A percentile compares a stretch with the other conserved stretches of the same genome.
phyloP scores from a whole-genome alignment of 2,329 filamentous ascomycete genomes.

The Daldinia eschscholtzii region DNA sequence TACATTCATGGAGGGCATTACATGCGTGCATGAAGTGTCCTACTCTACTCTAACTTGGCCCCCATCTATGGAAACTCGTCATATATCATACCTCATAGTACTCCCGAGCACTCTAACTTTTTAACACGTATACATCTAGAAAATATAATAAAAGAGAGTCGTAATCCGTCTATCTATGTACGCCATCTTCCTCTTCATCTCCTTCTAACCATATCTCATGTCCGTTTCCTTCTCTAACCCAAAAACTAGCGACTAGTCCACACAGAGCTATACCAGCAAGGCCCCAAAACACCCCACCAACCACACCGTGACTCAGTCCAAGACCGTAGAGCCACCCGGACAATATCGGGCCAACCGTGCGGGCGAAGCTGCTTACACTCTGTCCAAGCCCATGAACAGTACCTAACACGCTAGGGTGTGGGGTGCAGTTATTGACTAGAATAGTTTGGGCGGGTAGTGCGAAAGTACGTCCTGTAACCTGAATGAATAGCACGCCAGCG shows the following conservation, averaged over 20 bases:
- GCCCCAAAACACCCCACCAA: slow-evolving; percentile 71
- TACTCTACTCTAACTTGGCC: slow-evolving; percentile 1
- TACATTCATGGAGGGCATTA: too few species aligned
- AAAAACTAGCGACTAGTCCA: slow-evolving; percentile 64
- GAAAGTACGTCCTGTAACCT: slow-evolving; percentile 77
- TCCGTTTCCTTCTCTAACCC: slow-evolving; percentile 71
- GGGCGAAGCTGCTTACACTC: slow-evolving; percentile 68
- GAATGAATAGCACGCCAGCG: slow-evolving; percentile 70
- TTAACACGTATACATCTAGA: slow-evolving; percentile 8
- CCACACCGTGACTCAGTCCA: slow-evolving; percentile 67
- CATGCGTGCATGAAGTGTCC: not conserved
- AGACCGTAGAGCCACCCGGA: slow-evolving; percentile 72
- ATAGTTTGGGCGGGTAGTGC: slow-evolving; percentile 62
- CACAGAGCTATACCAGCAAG: slow-evolving; percentile 63
- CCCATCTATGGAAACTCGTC: slow-evolving; percentile 14
- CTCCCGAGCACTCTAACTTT: slow-evolving; percentile 3
- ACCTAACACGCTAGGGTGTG: slow-evolving; percentile 62
- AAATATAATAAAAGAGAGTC: not conserved
- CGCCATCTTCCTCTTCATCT: slow-evolving; percentile 62
- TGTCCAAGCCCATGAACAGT: slow-evolving; percentile 67
- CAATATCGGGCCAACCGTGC: slow-evolving; percentile 71
- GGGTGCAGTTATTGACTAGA: slow-evolving; percentile 62
- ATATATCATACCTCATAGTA: slow-evolving; percentile 4
- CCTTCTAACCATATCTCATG: slow-evolving; percentile 75
- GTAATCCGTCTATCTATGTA: slow-evolving; percentile 15